Evolutionary conservation across 306 rosid species (phyloP), one percentile per base, ranked within the genome.

Genomic region (Quercus mongolica): DNA sequence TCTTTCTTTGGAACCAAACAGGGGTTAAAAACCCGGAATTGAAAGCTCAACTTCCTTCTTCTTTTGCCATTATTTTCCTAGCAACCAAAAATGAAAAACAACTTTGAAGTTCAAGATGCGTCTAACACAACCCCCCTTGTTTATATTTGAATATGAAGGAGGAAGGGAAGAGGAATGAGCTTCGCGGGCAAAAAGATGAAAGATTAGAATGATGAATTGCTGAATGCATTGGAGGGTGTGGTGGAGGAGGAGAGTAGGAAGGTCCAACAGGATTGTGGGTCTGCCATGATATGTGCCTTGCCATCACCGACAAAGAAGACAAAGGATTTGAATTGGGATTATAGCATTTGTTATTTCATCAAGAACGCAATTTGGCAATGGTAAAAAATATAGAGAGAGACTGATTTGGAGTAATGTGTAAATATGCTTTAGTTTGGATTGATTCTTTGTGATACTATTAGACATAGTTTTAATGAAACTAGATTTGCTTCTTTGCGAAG

Each of bases 331-430:
- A 90, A 86, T 56, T 81, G 79, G 70, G 88, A 86, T 78, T 98
- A 91, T 69, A 88, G 86, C 69, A 69, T 96, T 79, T 77, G 79
- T 83, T 96, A 96, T 94, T 93, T 90, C 92, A 87, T 93, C 52
- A 87, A 85, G 52, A 90, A 93, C 96, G 99, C 93, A 89, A 79
- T 6, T 5, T 54, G 9, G 23, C 63, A 59, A 52, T 33, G 70
- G 64, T 3, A 54, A 63, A 35, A 12, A 72, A 19, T 3, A 31
- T 3, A 31, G 9, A 1, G 21, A 18, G 3, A 46, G 52, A 11
- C 10, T 46, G 44, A 38, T 46, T 46, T 46, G 1, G 52, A 46
- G 52, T 46, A 12, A 11, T 46, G 3, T 9, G 52, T 46, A 12
- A 12, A 46, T 46, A 12, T 46, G 4, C 23, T 67, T 67, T 61